Base-by-base conservation (phyloP, 495 filamentous ascomycete species). In the Chaetomidium leptoderma region DNA sequence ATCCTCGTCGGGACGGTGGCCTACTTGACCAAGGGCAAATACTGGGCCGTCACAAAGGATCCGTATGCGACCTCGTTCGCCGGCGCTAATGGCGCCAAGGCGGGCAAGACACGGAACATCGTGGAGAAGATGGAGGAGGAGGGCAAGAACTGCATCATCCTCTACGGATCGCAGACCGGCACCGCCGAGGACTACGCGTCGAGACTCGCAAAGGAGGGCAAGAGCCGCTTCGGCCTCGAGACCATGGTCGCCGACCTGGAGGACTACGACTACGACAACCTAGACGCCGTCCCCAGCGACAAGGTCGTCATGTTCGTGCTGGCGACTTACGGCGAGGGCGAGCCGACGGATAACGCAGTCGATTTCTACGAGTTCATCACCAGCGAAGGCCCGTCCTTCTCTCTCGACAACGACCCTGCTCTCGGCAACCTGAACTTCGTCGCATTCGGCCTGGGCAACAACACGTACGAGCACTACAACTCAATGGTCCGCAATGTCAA, bases 381-480 rank as follows among this genome's bases (percentile, higher is more conserved):
- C 47, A 81, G 81, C 50, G 90, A 96, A 16, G 88, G 91, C 52
- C 78, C 87, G 16, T 72, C 84, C 46, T 97, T 99, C 74, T 89
- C 90, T 55, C 81, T 88, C 62, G 84, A 85, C 55, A 83, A 85
- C 27, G 90, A 92, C 4, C 79, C 85, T 62, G 83, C 92, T 29
- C 83, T 99, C 17, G 81, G 76, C 30, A 90, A 90, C 59, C 79
- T 99, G 65, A 92, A 92, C 70, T 99, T 90, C 66, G 89, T 99
- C 66, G 80, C 92, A 42, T 99, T 99, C 69, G 93, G 93, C 66
- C 83, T 99, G 11, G 93, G 93, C 60, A 89, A 99, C 80, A 99
- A 99, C 76, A 99, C 93, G 26, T 99, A 99, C 63, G 93, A 99
- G 66, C 95, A 99, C 77, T 99, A 97, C 81, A 97, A 99, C 74